Conservation (phyloP, 192 early-diverging fungal genomes). For the Linnemannia hyalina region DNA sequence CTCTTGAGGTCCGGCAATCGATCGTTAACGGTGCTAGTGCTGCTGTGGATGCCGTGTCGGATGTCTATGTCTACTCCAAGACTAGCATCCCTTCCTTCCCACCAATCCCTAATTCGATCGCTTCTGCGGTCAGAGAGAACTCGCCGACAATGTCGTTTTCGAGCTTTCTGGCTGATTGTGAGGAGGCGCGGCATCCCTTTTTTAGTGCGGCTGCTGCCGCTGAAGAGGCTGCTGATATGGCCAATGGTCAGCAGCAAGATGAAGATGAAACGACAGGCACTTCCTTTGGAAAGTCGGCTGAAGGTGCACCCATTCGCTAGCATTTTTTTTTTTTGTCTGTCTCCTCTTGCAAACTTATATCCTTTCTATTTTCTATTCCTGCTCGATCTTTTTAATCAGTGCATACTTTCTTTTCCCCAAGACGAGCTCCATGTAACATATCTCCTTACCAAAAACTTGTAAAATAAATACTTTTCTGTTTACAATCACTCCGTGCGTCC, state of each 20-base stretch:
- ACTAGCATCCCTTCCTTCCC: slow-evolving; percentile 45
- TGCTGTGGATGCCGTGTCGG: slow-evolving; percentile 49
- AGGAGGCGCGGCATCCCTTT: not conserved
- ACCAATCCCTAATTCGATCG: slow-evolving; percentile 33
- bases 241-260: not conserved
- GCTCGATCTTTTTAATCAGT: not conserved
- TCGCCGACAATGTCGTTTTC: slow-evolving; percentile 8
- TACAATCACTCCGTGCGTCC: not conserved
- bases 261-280: not conserved
- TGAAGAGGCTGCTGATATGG: not conserved
- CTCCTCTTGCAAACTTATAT: not conserved
- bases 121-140: slow-evolving; percentile 39
- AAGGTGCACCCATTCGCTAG: not conserved
- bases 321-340: not conserved
- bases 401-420: not conserved
- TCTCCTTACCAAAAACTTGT: not conserved
- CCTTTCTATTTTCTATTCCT: not conserved
- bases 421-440: slow-evolving; percentile 17
- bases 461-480: slow-evolving; percentile 9
- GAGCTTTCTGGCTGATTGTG: not conserved
- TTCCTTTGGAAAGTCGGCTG: not conserved
- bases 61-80: slow-evolving; percentile 47
- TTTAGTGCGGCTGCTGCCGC: not conserved
- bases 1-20: slow-evolving; percentile 41
- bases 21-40: slow-evolving; percentile 49